Base-by-base conservation (phyloP, 2,329 filamentous ascomycete genomes). In the Ophiocordyceps robertsii region DNA sequence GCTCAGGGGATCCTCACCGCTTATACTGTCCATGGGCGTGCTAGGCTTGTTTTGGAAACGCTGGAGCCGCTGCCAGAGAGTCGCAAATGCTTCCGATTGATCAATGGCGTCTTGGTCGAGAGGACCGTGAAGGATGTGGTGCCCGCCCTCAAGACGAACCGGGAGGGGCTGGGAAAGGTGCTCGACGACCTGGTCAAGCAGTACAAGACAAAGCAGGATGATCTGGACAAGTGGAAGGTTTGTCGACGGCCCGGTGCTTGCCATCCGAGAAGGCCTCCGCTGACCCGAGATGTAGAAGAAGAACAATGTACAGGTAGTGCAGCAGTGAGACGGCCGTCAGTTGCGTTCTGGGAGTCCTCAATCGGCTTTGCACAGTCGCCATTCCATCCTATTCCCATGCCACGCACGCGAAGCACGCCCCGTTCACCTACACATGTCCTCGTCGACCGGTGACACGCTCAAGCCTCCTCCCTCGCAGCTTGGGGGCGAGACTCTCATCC, bases 191-290 rank as follows among this genome's bases (percentile, higher is more conserved):
- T 98, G 49, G 76, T 96, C 51, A 95, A 95, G 73, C 87, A 95
- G 66, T 96, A 96, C 72, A 94, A 94, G 70, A 68, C 72, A 29
- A 94, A 95, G 66, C 89, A 98, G 63, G 80, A 87, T 36, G 92
- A 98, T 59, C 77, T 98, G 71, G 90, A 98, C 61, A 89, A 82
- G 63, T 98, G 92, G 92, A 98, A 98, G 86, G 90, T 93, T 66
- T 45, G 78, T 56, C 8, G 37, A 29, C 16, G 29, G 9, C 11
- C 37, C 14, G 16, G 13, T 14, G 12, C 14, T 8, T 27, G 19
- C 13, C 13, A 9, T 6, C 14, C 24, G 40, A 37, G 27, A 7
- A 21, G 17, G 4, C 14, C 4, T n/a, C 19, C 4, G 39, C 43
- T 45, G 43, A 43, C 40, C n/a, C 11, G 35, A 24, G 10, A 14